Base-by-base conservation (phyloP, 2,329 filamentous ascomycete species). In the Epichloe festucae region DNA sequence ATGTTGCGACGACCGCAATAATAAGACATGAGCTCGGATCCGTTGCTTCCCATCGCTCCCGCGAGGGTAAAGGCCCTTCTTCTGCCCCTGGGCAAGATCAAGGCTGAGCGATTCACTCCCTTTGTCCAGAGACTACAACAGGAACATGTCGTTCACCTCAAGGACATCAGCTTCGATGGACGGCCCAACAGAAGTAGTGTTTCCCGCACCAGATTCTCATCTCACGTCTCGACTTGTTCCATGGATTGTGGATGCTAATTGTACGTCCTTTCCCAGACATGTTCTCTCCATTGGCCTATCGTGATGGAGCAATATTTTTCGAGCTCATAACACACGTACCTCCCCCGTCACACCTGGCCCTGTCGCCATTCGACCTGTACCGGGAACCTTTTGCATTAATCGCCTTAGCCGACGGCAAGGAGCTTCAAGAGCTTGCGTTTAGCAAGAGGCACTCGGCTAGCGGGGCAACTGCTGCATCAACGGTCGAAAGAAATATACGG, bases 251-350 rank as follows among this genome's bases (percentile, higher is more conserved):
- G 48, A 52, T 40, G 52, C 57, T 65, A 55, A 65, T 54, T 38
- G 21, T 23, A 43, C 46, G 49, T 36, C 49, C 19, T n/a, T 36
- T 50, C 44, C 50, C 54, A 95, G 89, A 89, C 68, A 90, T 93
- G 83, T 96, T 97, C 70, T 95, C 89, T 53, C 91, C 91, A 41
- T 73, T 93, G 61, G 87, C 86, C 14, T 95, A 93, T 67, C 89
- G 89, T 11, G 79, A 83, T 59, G 91, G 91, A 54, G 82, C 84
- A 62, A 85, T 97, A 55, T 77, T 96, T 60, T 96, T 93, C 75
- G 86, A 95, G 65, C 78, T 96, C 55, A 83, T 86, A 53, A 89
- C 87, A 54, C 84, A 89, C 61, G 74, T 85, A 51, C 85, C 89
- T 23, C 82, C 87, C 77, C 77, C 82, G 35, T 88, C 87, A 35